Conservation (phyloP, 1,284 basidiomycete genomes). For the Exsudoporus floridanus region DNA sequence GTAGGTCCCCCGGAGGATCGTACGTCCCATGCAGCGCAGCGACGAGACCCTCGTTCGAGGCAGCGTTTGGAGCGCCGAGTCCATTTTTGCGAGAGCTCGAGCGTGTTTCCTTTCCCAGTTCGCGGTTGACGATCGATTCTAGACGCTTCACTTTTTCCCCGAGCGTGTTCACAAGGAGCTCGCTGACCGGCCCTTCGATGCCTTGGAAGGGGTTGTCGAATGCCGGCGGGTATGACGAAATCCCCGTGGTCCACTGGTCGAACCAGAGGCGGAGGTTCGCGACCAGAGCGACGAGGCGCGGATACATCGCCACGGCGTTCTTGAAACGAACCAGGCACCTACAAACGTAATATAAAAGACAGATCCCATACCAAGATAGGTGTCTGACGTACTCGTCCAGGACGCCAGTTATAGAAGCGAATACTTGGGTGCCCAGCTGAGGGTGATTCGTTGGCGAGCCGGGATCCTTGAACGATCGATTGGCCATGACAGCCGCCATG, state of each 20-base stretch:
- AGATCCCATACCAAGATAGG: not conserved
- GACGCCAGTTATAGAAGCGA: constrained; percentile 49
- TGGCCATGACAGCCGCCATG: constrained; percentile 43
- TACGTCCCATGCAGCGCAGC: constrained; percentile 44
- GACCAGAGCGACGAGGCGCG: constrained; percentile 44
- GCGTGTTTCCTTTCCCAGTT: constrained; percentile 31
- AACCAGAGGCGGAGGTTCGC: constrained; percentile 46
- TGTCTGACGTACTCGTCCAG: constrained; percentile 50
- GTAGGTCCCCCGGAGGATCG: constrained; percentile 54
- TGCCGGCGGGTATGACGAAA: constrained; percentile 37
- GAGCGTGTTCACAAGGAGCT: constrained; percentile 41
- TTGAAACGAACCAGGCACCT: constrained; percentile 65
- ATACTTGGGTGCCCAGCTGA: constrained; percentile 42
- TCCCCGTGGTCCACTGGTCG: constrained; percentile 44
- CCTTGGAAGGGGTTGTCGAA: constrained; percentile 38
- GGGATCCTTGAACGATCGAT: constrained; percentile 44
- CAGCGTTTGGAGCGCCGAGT: not conserved
- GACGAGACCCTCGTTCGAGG: constrained; percentile 35
- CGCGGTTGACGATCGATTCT: constrained; percentile 42
- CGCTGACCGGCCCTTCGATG: constrained; percentile 28
- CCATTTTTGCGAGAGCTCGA: constrained; percentile 14
- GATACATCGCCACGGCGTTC: constrained; percentile 48
- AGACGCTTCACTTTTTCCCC: constrained; percentile 44
- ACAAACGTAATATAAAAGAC: not conserved
- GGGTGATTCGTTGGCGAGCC: constrained; percentile 11